Evolutionary conservation across 495 filamentous ascomycete species (phyloP).

Genomic region (Annulohypoxylon moriforme): DNA sequence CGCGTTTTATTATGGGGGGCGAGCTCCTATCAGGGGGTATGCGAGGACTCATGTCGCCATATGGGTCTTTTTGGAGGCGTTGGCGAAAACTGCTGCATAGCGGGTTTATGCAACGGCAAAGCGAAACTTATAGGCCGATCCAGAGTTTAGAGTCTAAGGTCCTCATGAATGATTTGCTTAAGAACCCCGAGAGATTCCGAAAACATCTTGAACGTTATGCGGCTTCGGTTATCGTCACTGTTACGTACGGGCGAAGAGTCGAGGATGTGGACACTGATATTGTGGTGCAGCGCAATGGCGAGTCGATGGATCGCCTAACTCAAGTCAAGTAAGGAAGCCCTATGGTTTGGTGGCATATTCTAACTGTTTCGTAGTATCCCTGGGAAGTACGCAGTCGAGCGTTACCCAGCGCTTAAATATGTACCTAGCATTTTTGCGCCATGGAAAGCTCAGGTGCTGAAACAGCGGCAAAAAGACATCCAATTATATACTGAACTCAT

Average conservation of each 20-base stretch:
- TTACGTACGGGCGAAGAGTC: slow-evolving; percentile 69
- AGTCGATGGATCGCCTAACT: slow-evolving; percentile 69
- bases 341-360: neutral
- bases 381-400: slow-evolving; percentile 67
- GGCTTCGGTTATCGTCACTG: slow-evolving; percentile 67
- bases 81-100: slow-evolving; percentile 67
- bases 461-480: slow-evolving; percentile 62
- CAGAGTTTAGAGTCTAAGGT: slow-evolving; percentile 65
- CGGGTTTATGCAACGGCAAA: slow-evolving; percentile 66
- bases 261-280: slow-evolving; percentile 63
- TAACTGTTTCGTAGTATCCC: slow-evolving; percentile 55
- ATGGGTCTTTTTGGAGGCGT: slow-evolving; percentile 63
- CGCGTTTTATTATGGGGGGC: slow-evolving; percentile 62
- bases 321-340: slow-evolving; percentile 59
- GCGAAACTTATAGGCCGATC: slow-evolving; percentile 64
- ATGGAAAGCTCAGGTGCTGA: slow-evolving; percentile 66
- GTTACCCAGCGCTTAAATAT: slow-evolving; percentile 66
- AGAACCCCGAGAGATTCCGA: slow-evolving; percentile 47
- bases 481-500: slow-evolving; percentile 63
- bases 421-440: slow-evolving; percentile 65
- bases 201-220: slow-evolving; percentile 65
- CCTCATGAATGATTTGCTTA: slow-evolving; percentile 60
- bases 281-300: slow-evolving; percentile 61
- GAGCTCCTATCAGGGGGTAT: slow-evolving; percentile 62
- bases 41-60: slow-evolving; percentile 63